These are phyloP conservation scores for Kazachstania africana DNA, from an alignment of 805 yeast species.

Conservation along the genomic window DNA sequence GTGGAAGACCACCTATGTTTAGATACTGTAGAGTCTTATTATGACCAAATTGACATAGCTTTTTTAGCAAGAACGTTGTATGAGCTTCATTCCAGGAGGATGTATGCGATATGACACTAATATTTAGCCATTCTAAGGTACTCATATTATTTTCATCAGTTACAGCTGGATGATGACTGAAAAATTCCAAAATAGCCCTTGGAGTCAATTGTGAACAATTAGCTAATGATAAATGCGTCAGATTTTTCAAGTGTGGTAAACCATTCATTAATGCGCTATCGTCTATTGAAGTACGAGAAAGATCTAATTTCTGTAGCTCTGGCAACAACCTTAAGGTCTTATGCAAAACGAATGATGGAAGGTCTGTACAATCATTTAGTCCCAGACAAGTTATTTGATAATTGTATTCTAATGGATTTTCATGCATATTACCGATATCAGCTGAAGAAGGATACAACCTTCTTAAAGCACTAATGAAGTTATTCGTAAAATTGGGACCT, in stretches of 20 bases:
- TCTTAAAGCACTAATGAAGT: slow-evolving; percentile 35
- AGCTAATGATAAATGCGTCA: slow-evolving; percentile 65
- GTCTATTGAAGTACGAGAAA: slow-evolving; percentile 70
- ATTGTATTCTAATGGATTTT: slow-evolving; percentile 19
- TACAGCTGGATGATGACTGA: slow-evolving; percentile 59
- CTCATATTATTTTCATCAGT: slow-evolving; percentile 28
- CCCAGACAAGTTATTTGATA: slow-evolving; percentile 38
- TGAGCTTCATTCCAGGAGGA: slow-evolving; percentile 45
- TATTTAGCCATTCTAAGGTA: slow-evolving; percentile 51
- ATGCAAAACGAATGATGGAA: slow-evolving; percentile 43
- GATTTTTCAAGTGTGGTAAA: slow-evolving; percentile 43
- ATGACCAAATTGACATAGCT: slow-evolving; percentile 28
- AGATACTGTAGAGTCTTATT: slow-evolving; percentile 31
- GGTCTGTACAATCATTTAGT: slow-evolving; percentile 79
- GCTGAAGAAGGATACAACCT: slow-evolving; percentile 10
- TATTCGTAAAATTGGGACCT: slow-evolving; percentile 45
- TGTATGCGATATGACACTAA: slow-evolving; percentile 54
- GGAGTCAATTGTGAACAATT: slow-evolving; percentile 60
- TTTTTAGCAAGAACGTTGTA: slow-evolving; percentile 33
- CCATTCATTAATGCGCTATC: slow-evolving; percentile 42
- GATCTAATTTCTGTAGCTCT: slow-evolving; percentile 56
- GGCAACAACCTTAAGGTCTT: slow-evolving; percentile 40
- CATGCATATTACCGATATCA: not conserved
- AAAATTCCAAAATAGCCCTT: slow-evolving; percentile 55
- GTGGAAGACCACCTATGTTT: slow-evolving; percentile 57